Conservation (phyloP, 1,284 basidiomycete species). For the Tranzscheliella williamsii region DNA sequence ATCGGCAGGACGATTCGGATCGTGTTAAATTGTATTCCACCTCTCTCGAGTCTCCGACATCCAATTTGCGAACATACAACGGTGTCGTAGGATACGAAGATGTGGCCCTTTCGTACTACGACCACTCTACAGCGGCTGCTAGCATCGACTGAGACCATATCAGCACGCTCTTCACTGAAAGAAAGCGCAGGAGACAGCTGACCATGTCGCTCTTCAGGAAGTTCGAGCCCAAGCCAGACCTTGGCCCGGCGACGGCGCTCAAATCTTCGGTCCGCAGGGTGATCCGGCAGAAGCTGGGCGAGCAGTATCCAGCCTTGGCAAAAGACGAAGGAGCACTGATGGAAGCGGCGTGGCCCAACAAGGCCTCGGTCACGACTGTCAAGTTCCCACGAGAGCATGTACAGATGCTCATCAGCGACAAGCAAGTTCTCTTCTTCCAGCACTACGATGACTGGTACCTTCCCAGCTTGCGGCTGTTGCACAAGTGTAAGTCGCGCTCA, state of each 20-base stretch:
- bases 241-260: conserved; percentile 87
- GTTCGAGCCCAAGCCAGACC: conserved; percentile 73
- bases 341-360: conserved; percentile 97
- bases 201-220: conserved; percentile 60
- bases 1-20: no score
- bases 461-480: conserved; percentile 83
- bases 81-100: no score
- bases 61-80: no score
- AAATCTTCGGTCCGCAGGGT: conserved; percentile 92
- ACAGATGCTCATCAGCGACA: conserved; percentile 84
- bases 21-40: no score
- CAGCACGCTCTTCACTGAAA: no score
- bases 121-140: no score
- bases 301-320: conserved; percentile 72
- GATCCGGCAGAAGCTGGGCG: conserved; percentile 78
- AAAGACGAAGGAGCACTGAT: conserved; percentile 69
- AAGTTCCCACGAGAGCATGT: conserved; percentile 93
- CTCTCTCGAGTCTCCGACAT: no score
- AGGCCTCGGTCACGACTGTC: conserved; percentile 85
- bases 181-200: no score
- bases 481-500: conserved; percentile 68
- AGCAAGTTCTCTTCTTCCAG: conserved; percentile 91
- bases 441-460: conserved; percentile 92
- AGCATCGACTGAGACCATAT: no score
- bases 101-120: no score